Evolutionary conservation across 1,284 basidiomycete genomes (phyloP), one percentile per base, ranked within the genome.

Genomic region (Cutaneotrichosporon cyanovorans): DNA sequence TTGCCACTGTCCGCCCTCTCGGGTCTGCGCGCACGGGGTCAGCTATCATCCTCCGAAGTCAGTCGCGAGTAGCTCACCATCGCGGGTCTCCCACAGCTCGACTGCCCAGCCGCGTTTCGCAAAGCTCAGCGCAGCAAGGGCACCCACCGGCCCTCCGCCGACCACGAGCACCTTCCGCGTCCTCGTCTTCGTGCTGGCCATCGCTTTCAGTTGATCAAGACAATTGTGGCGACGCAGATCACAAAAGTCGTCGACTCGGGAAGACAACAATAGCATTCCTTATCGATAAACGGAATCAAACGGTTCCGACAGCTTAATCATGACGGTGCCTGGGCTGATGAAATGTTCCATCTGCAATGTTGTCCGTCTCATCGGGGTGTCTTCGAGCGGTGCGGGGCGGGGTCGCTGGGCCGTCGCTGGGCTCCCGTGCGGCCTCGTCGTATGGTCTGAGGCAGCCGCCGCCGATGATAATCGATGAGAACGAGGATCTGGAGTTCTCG

Each of bases 61-160:
- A n/a, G n/a, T 12, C 25, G 25, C 12, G 25, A 28, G 25, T 28
- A 12, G 25, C 81, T 65, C 65, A 89, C 84, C 89, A 66, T 84
- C 78, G 57, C 91, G 79, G 42, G 79, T 79, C 73, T 98, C 93
- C 73, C 87, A 91, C n/a, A 97, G 66, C 57, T 85, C 81, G 38
- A 97, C 91, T 35, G 76, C 60, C 87, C 90, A 98, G 32, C 92
- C 92, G 60, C 81, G 78, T 60, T 86, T 84, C 40, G 89, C 85
- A 37, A 98, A 77, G 40, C 85, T 81, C 38, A 93, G 78, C 4
- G 91, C 91, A 15, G 85, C 79, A 15, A 97, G 82, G 65, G 91
- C 92, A 30, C 93, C 93, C 5, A 98, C 93, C 9, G 93, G 91
- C 0, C 93, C 93, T 38, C 85, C 93, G 36, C 93, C 93, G 20